Conservation (phyloP, 306 rosid genomes). For the Acacia crassicarpa region DNA sequence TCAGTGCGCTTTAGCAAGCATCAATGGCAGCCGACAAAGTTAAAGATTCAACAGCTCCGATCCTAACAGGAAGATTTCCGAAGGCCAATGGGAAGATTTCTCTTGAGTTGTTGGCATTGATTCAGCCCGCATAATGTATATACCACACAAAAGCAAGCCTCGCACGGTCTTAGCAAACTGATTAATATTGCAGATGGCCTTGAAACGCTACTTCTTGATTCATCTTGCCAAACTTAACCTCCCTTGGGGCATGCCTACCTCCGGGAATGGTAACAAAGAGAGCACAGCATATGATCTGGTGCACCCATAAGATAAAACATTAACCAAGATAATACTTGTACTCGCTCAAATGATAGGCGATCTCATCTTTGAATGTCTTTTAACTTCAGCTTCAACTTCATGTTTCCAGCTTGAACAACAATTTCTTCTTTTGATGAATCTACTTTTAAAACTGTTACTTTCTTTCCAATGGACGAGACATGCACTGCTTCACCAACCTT, state of each 20-base stretch:
- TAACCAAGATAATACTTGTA: constrained; percentile 13
- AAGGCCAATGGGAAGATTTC: neutral
- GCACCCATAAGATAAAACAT: neutral
- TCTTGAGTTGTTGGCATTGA: constrained; percentile 13
- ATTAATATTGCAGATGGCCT: constrained; percentile 3
- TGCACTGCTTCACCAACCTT: constrained; percentile 73
- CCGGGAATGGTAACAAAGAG: constrained; percentile 4
- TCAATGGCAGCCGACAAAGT: constrained; percentile 21
- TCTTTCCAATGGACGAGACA: constrained; percentile 76
- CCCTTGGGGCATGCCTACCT: constrained; percentile 9
- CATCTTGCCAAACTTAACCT: constrained; percentile 14
- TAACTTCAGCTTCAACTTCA: constrained; percentile 79
- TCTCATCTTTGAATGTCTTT: constrained; percentile 53
- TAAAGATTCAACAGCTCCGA: constrained; percentile 16
- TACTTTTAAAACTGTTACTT: constrained; percentile 58
- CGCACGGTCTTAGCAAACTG: constrained; percentile 14
- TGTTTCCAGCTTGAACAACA: constrained; percentile 79
- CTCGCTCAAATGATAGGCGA: neutral
- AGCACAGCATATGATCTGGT: neutral
- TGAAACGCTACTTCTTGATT: constrained; percentile 12
- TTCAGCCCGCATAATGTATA: constrained; percentile 1
- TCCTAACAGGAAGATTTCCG: constrained; percentile 18
- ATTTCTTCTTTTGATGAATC: constrained; percentile 75
- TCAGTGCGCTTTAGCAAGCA: constrained; percentile 33
- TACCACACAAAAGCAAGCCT: constrained; percentile 15